Conservation (phyloP, 2,329 filamentous ascomycete genomes). For the Alternaria novae-zelandiae region DNA sequence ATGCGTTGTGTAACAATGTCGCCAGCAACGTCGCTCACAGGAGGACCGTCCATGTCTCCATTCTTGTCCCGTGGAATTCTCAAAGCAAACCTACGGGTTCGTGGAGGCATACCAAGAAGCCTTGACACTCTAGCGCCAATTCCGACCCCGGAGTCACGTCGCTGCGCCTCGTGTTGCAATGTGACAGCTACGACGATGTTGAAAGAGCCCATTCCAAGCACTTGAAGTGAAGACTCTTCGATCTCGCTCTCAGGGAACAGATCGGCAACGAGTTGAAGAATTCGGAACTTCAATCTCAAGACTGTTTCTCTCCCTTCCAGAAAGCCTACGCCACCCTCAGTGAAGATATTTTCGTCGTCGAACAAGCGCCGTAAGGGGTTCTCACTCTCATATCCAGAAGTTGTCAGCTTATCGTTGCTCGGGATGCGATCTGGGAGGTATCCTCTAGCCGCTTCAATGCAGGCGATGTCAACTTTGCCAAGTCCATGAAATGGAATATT, state of each 20-base stretch:
- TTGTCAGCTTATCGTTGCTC: neutral
- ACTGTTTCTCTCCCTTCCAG: neutral
- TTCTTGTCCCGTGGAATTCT: neutral
- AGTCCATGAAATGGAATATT: neutral
- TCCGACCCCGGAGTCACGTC: neutral
- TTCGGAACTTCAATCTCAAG: neutral
- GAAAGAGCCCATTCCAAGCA: constrained; percentile 1
- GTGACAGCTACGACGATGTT: constrained; percentile 2
- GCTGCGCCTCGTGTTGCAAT: neutral
- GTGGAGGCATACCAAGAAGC: neutral
- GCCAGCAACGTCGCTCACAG: neutral
- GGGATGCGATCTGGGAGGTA: neutral
- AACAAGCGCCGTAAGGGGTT: neutral
- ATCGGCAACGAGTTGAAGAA: neutral
- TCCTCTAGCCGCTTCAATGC: neutral
- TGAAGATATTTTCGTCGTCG: neutral
- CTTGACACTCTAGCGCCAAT: neutral
- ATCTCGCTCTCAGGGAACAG: neutral
- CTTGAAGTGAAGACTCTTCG: neutral
- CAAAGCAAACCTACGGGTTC: neutral
- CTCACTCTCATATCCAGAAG: neutral
- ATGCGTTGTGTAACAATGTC: constrained; percentile 1
- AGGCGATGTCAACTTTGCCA: neutral
- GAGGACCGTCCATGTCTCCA: neutral
- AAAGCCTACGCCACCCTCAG: neutral